Evolutionary conservation across 257 asterid genomes (phyloP).

Genomic region (Rhazya stricta): DNA sequence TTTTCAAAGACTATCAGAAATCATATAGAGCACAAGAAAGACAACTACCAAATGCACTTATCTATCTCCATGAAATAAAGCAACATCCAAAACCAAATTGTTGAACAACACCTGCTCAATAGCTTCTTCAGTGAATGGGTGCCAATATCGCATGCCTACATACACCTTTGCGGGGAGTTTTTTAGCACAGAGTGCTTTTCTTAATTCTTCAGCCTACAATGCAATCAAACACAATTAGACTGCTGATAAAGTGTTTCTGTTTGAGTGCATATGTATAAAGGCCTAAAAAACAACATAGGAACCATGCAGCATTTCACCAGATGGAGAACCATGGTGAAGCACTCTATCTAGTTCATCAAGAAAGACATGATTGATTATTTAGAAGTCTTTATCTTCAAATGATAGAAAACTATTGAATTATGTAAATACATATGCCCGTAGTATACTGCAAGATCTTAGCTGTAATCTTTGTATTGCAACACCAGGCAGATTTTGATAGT

Average conservation of each 20-base stretch:
- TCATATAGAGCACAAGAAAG: not conserved
- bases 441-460: not conserved
- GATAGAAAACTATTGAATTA: not conserved
- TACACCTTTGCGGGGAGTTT: constrained; percentile 88
- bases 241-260: not conserved
- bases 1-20: not conserved
- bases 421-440: not conserved
- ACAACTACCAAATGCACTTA: not conserved
- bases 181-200: constrained; percentile 66
- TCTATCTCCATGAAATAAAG: constrained; percentile 2
- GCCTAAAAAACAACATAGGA: not conserved
- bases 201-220: constrained; percentile 82
- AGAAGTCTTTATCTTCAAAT: not conserved
- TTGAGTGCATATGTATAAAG: not conserved
- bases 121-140: constrained; percentile 99
- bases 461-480: not conserved
- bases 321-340: not conserved
- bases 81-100: constrained; percentile 5
- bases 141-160: constrained; percentile 99
- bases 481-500: not conserved
- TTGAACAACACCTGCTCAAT: constrained; percentile 62
- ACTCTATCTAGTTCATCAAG: not conserved
- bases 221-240: constrained; percentile 22
- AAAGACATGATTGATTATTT: not conserved
- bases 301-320: not conserved